Conservation (phyloP, 805 yeast species). For the Teunomyces stri region DNA sequence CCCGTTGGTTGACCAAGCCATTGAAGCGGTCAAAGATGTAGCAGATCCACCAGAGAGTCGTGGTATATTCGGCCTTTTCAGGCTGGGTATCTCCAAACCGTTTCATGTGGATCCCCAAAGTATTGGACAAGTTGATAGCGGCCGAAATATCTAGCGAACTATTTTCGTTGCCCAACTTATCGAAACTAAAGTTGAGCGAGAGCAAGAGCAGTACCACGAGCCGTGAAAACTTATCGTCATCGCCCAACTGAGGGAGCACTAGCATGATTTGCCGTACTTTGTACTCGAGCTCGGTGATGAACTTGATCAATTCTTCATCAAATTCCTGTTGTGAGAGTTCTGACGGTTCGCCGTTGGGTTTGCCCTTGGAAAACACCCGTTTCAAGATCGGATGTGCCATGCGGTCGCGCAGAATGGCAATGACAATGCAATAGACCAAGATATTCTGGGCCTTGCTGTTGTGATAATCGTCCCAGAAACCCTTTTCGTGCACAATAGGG, state of each 20-base stretch:
- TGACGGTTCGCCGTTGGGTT: not conserved
- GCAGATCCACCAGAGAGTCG: constrained; percentile 34
- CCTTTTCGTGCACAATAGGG: constrained; percentile 27
- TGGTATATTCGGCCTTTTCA: constrained; percentile 16
- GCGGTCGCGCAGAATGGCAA: constrained; percentile 27
- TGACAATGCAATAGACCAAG: constrained; percentile 24
- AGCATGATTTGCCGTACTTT: constrained; percentile 33
- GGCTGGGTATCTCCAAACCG: constrained; percentile 8
- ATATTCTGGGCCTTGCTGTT: constrained; percentile 18
- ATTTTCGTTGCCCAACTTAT: constrained; percentile 28
- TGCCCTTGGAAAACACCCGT: constrained; percentile 16
- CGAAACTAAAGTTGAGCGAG: constrained; percentile 23
- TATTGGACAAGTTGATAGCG: constrained; percentile 25
- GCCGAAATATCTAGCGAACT: constrained; percentile 28
- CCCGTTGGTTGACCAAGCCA: constrained; percentile 26
- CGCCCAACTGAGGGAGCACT: constrained; percentile 30
- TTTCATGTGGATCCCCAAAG: constrained; percentile 28
- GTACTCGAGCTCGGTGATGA: constrained; percentile 24
- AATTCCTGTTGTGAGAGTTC: constrained; percentile 7
- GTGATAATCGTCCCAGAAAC: constrained; percentile 28
- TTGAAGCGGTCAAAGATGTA: constrained; percentile 32
- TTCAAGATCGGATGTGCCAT: constrained; percentile 24
- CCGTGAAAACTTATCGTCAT: constrained; percentile 24
- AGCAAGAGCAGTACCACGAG: constrained; percentile 23
- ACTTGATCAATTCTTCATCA: constrained; percentile 10